A percentile compares a stretch with the other conserved stretches of the same genome.
Evolutionary conservation across 2,329 filamentous ascomycete genomes (phyloP).

Genomic region (Nakataea oryzae): DNA sequence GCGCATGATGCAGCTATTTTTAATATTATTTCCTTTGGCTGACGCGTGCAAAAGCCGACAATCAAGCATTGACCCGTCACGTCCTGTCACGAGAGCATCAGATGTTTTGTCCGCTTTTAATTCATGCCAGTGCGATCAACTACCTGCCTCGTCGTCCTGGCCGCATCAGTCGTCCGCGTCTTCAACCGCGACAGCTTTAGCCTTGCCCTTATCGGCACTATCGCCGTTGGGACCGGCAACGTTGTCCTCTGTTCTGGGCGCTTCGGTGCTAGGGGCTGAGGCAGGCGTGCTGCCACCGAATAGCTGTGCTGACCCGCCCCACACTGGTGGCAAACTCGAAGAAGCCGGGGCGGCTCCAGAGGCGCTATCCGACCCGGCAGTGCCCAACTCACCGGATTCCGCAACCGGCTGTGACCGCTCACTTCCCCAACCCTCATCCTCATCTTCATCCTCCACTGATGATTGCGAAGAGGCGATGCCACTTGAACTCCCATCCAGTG

Average conservation of each 20-base stretch:
- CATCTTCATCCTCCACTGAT: too few species aligned
- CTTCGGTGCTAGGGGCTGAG: constrained; percentile 12
- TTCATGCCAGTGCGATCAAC: background rate
- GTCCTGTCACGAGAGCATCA: background rate
- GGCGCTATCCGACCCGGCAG: background rate
- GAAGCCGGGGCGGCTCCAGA: background rate
- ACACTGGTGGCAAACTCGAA: constrained; percentile 12
- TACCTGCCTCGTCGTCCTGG: background rate
- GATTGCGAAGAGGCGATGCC: background rate
- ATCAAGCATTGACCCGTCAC: background rate
- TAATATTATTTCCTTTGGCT: too few species aligned
- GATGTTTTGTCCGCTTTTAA: background rate
- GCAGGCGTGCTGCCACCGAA: constrained; percentile 21
- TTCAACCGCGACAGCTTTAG: constrained; percentile 33
- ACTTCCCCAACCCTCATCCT: background rate
- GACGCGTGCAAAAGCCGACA: background rate
- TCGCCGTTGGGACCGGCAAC: background rate
- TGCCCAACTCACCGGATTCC: background rate
- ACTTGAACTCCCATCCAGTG: background rate
- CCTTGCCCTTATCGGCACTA: constrained; percentile 22
- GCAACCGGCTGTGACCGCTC: background rate
- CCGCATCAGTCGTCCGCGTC: constrained; percentile 14
- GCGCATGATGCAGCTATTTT: too few species aligned
- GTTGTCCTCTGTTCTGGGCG: constrained; percentile 4
- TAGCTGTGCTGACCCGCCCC: constrained; percentile 39